phyloP scores from a whole-genome alignment of 306 rosid genomes.

The Cucurbita moschata region DNA sequence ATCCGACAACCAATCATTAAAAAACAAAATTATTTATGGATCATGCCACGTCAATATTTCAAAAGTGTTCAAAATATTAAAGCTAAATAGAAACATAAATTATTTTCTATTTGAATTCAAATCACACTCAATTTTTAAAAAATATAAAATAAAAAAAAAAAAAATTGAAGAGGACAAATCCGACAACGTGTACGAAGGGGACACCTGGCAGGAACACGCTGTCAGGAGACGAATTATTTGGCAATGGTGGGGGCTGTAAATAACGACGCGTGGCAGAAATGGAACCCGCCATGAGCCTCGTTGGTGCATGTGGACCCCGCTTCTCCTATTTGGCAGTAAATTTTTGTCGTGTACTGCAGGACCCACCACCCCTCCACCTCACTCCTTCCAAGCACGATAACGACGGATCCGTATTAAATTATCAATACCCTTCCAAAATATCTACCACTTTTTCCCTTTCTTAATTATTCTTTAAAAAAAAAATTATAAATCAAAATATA shows the following conservation, averaged over 20 bases:
- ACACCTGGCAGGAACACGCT: background rate
- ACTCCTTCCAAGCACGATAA: background rate
- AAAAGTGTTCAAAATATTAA: too few species aligned
- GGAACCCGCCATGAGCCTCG: background rate
- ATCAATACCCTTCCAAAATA: background rate
- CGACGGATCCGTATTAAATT: background rate
- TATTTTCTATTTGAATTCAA: too few species aligned
- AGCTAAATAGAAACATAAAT: too few species aligned
- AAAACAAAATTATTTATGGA: too few species aligned
- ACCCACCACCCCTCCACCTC: background rate
- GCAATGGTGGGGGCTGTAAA: background rate
- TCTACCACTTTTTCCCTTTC: background rate
- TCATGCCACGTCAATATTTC: too few species aligned
- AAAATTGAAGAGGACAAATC: background rate
- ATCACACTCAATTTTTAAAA: too few species aligned
- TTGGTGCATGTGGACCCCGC: background rate
- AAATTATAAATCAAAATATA: too few species aligned
- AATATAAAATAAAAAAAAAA: background rate
- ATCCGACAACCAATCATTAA: too few species aligned
- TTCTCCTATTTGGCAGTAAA: background rate
- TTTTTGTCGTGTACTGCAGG: background rate
- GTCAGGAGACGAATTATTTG: background rate
- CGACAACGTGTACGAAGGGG: background rate
- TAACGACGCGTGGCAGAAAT: background rate
- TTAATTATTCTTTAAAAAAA: too few species aligned